Conservation (phyloP, 2,329 filamentous ascomycete species). For the Bipolaris bicolor region DNA sequence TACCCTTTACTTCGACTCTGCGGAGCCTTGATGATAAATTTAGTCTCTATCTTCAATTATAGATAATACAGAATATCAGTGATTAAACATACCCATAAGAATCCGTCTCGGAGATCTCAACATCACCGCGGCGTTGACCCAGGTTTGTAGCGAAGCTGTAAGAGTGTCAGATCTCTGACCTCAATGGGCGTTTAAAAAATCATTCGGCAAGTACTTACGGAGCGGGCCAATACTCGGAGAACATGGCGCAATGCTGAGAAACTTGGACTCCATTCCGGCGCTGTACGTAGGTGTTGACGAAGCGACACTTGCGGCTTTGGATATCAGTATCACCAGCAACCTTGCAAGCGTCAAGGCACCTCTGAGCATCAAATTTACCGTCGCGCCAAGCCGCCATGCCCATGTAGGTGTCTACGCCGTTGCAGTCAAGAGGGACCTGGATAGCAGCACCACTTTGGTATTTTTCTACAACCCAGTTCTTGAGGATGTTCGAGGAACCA, state of each 20-base stretch:
- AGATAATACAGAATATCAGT: background rate
- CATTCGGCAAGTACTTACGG: background rate
- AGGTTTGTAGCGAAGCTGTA: slow-evolving; percentile 12
- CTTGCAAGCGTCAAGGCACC: slow-evolving; percentile 39
- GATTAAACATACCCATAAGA: slow-evolving; percentile 5
- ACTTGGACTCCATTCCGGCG: slow-evolving; percentile 27
- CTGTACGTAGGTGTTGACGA: slow-evolving; percentile 45
- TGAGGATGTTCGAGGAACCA: background rate
- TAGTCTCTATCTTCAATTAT: background rate
- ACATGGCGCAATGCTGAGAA: slow-evolving; percentile 37
- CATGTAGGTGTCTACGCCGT: slow-evolving; percentile 33
- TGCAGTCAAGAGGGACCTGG: slow-evolving; percentile 40
- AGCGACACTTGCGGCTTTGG: slow-evolving; percentile 31
- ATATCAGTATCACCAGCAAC: slow-evolving; percentile 16
- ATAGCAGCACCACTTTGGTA: slow-evolving; percentile 32
- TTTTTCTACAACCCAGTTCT: slow-evolving; percentile 16
- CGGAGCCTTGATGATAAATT: background rate
- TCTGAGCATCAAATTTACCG: slow-evolving; percentile 36
- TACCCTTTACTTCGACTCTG: background rate
- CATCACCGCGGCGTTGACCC: slow-evolving; percentile 7
- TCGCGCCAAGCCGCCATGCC: slow-evolving; percentile 27
- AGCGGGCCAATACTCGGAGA: slow-evolving; percentile 9
- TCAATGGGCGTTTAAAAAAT: too few species aligned
- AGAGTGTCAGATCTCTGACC: background rate
- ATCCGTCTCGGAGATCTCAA: slow-evolving; percentile 5